phyloP scores from a whole-genome alignment of 2,329 filamentous ascomycete genomes.

The Aspergillus sp. region DNA sequence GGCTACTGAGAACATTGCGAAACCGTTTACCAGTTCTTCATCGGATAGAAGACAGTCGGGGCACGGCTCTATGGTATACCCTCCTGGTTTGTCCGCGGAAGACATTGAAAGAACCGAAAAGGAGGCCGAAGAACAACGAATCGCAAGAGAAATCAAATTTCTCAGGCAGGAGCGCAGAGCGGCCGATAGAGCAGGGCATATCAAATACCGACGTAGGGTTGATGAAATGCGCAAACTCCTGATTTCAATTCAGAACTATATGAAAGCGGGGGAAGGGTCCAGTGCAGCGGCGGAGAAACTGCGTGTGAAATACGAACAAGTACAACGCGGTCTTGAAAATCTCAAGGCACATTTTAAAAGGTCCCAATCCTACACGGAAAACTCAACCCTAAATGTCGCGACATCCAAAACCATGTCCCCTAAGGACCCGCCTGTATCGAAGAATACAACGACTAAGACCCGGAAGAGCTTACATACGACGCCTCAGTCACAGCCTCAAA shows the following conservation, averaged over 20 bases:
- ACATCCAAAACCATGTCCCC: no score
- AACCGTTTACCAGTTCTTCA: not conserved
- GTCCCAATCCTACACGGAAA: no score
- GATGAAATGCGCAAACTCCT: not conserved
- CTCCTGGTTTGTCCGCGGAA: constrained; percentile 12
- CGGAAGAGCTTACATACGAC: no score
- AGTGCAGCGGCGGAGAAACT: not conserved
- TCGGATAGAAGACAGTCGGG: constrained; percentile 5
- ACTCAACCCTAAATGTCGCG: no score
- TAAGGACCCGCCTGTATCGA: no score
- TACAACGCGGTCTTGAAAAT: not conserved
- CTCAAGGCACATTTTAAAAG: no score
- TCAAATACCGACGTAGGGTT: constrained; percentile 8
- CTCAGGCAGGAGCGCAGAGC: constrained; percentile 11
- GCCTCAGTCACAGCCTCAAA: no score
- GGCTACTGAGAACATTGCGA: constrained; percentile 2
- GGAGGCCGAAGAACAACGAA: constrained; percentile 14
- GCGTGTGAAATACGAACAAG: not conserved
- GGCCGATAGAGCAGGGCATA: no score
- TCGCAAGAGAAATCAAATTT: not conserved
- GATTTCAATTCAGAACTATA: not conserved
- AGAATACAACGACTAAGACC: no score
- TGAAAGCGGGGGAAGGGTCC: not conserved
- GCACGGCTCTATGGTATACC: constrained; percentile 14
- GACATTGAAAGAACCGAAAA: constrained; percentile 6